Base-by-base conservation (phyloP, 768 basidiomycete genomes). In the Brasilioporus rufonigricans region DNA sequence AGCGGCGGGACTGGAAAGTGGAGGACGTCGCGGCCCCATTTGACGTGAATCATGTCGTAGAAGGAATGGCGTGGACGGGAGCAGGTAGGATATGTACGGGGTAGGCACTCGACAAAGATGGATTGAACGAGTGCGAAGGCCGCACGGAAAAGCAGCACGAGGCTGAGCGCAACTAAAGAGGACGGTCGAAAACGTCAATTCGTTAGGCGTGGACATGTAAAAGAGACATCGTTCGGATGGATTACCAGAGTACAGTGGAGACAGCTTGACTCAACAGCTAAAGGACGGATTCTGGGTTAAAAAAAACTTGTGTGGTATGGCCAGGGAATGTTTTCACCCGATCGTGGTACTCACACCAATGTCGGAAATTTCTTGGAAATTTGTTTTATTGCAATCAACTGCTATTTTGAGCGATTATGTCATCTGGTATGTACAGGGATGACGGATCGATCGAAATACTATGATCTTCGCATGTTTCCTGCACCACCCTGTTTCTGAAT, bases 1-100 rank as follows among this genome's bases (percentile, higher is more conserved):
- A 77, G 81, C 0, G 80, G 72, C 9, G 90, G 87, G 6, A 87
- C 73, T 12, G 78, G 72, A 40, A 84, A 73, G 53, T 77, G 76
- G 53, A 84, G 65, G 67, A 74, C 71, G 58, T 81, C 79, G 48
- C 76, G 72, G 19, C 70, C 77, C 80, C 80, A 81, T 65, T 81
- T 82, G 53, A 80, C 76, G 57, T 68, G 65, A 31, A 78, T 63
- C 69, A 73, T 77, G 66, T 72, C 69, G 54, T 59, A 23, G 27
- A 61, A 58, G 16, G 56, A 56, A 24, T 45, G 51, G 23, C 56
- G 64, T 13, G 44, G 39, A 18, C 6, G 44, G 8, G 29, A 51
- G 44, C n/a, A n/a, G n/a, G n/a, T n/a, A n/a, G n/a, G n/a, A n/a
- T n/a, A n/a, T n/a, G n/a, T n/a, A n/a, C n/a, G n/a, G n/a, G n/a